Evolutionary conservation across 148 eudicot species (phyloP), one percentile per base, ranked within the genome.

Genomic region (Chenopodium suecicum): DNA sequence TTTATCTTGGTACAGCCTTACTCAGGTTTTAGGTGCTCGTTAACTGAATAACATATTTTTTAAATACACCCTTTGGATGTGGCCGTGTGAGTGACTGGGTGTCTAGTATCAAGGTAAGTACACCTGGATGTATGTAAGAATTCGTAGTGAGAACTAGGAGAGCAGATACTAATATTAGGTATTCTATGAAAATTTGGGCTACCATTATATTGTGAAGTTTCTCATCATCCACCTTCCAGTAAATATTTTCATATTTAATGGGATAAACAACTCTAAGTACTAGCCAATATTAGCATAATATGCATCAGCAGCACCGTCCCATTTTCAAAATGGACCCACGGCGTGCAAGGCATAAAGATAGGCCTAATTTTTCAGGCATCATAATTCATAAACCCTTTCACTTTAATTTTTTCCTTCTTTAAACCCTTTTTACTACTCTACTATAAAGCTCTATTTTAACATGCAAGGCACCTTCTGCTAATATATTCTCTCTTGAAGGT

Each of bases 321-420:
- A 84, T 80, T 16, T 77, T 71, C 19, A 73, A 20, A 19, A 73
- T 7, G 25, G 29, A 74, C 34, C 27, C 78, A 80, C 78, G 37
- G 86, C 81, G 86, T 84, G 86, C 86, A 81, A 81, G 34, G 34
- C 69, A 81, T 80, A 80, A 84, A 80, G 86, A 41, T 12, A 71
- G 69, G 73, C 83, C 86, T 76, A 84, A 64, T 7, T 77, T 77
- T 64, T 58, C 37, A 74, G 75, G 76, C 72, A 54, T 76, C 75
- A 76, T 69, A 63, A 72, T 80, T 80, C 78, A 64, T 64, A 46
- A 44, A 73, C 41, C 62, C 27, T 58, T 58, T 27, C 70, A 41
- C 54, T 73, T 32, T 60, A 14, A 41, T 16, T 44, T 34, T 20
- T 29, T 10, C n/a, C 58, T 68, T 10, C 80, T 67, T 17, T 27